phyloP scores from a whole-genome alignment of 1,284 basidiomycete genomes.

The Cronartium ribicola region DNA sequence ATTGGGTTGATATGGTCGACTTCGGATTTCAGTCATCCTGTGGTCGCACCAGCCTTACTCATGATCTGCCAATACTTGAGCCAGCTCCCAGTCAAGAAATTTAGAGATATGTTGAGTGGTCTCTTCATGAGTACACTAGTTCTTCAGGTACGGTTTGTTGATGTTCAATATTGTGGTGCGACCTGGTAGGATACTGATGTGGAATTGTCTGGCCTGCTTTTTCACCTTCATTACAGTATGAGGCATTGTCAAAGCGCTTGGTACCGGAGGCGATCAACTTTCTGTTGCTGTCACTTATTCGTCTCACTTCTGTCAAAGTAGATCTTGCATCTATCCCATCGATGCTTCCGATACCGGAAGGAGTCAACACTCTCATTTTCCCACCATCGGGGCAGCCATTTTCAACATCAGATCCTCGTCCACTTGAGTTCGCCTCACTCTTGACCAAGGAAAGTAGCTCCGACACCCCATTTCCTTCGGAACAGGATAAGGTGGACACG shows the following conservation, averaged over 20 bases:
- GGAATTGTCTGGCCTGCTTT: background rate
- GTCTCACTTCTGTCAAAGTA: slow-evolving; percentile 66
- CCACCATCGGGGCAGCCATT: slow-evolving; percentile 43
- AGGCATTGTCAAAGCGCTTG: slow-evolving; percentile 74
- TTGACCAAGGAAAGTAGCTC: slow-evolving; percentile 54
- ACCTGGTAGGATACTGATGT: background rate
- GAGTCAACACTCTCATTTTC: slow-evolving; percentile 43
- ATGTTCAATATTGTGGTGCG: slow-evolving; percentile 1
- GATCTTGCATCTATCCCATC: slow-evolving; percentile 60
- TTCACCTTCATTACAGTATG: slow-evolving; percentile 61
- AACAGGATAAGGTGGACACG: slow-evolving; percentile 66
- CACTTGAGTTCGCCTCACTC: slow-evolving; percentile 43
- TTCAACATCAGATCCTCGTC: slow-evolving; percentile 43
- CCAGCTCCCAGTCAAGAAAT: slow-evolving; percentile 70
- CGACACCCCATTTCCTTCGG: slow-evolving; percentile 56
- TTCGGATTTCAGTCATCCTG: slow-evolving; percentile 86
- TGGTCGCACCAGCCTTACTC: slow-evolving; percentile 77
- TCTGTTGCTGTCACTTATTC: slow-evolving; percentile 64
- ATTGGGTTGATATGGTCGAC: slow-evolving; percentile 84
- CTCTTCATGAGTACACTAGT: slow-evolving; percentile 83
- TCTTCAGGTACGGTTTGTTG: slow-evolving; percentile 52
- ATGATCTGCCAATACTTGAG: slow-evolving; percentile 89
- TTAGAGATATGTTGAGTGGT: slow-evolving; percentile 74
- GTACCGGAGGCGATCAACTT: slow-evolving; percentile 89
- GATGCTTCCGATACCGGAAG: slow-evolving; percentile 67